Evolutionary conservation across 2,329 filamentous ascomycete genomes (phyloP).

Genomic region (Ceratocystis huliohia): DNA sequence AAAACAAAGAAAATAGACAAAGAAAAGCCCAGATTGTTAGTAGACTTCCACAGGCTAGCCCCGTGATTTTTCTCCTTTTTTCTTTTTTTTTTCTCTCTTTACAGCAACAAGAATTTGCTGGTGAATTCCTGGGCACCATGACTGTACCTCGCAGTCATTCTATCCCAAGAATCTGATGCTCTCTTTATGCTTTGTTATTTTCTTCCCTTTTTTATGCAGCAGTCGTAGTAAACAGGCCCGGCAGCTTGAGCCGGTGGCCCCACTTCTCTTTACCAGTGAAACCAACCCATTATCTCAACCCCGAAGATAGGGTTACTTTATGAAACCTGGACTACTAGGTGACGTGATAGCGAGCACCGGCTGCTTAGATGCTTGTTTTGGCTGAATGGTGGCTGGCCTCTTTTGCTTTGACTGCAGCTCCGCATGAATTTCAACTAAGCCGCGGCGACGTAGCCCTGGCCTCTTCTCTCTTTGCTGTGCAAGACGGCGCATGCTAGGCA

Average conservation of each 20-base stretch:
- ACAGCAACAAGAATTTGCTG: background rate
- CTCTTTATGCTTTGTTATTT: no score
- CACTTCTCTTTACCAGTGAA: background rate
- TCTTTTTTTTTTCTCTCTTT: background rate
- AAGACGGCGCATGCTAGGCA: background rate
- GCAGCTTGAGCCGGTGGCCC: conserved; percentile 4
- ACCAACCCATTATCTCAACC: no score
- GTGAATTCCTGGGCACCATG: no score
- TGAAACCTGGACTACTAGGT: background rate
- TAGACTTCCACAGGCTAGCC: background rate
- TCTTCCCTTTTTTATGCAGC: background rate
- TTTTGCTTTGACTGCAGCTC: background rate
- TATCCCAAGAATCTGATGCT: no score
- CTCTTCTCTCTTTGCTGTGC: background rate
- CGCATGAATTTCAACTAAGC: background rate
- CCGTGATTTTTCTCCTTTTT: background rate
- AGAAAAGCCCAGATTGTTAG: background rate
- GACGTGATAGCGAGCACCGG: background rate
- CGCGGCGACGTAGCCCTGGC: background rate
- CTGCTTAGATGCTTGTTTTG: background rate
- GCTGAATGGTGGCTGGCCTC: background rate
- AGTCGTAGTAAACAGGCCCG: background rate
- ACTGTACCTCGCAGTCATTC: no score
- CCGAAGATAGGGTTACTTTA: background rate
- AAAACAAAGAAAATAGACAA: background rate